These are phyloP conservation scores for Trichophyton schoenleinii DNA, from an alignment of 2,329 filamentous ascomycete species.

Conservation along the genomic window DNA sequence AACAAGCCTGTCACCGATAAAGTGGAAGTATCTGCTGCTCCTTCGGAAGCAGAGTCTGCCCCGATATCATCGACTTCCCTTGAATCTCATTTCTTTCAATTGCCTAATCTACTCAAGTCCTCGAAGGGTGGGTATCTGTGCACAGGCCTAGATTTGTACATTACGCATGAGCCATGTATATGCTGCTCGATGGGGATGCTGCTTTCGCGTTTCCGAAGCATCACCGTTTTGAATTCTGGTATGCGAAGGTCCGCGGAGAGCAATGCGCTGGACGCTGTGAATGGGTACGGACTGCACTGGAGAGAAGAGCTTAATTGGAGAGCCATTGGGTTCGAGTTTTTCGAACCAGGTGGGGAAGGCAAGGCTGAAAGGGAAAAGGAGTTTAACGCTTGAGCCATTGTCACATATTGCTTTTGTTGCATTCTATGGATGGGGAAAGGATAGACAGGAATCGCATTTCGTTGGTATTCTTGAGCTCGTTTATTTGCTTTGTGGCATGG, in stretches of 20 bases:
- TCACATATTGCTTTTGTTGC: not conserved
- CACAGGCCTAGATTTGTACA: slow-evolving; percentile 82
- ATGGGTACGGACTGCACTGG: slow-evolving; percentile 52
- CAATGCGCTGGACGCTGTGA: slow-evolving; percentile 12
- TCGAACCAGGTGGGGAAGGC: slow-evolving; percentile 11
- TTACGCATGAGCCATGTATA: slow-evolving; percentile 90
- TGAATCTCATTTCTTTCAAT: slow-evolving; percentile 39
- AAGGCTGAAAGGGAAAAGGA: not conserved
- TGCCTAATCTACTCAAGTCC: slow-evolving; percentile 56
- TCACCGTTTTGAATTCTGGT: slow-evolving; percentile 52
- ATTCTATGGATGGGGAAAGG: too few species aligned
- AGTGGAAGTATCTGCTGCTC: slow-evolving; percentile 9
- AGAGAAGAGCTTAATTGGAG: slow-evolving; percentile 44
- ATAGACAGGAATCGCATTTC: too few species aligned
- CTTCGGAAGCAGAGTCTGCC: slow-evolving; percentile 6
- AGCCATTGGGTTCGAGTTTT: slow-evolving; percentile 36
- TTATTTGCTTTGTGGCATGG: too few species aligned
- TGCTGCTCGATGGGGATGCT: slow-evolving; percentile 96
- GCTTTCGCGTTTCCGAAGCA: slow-evolving; percentile 80
- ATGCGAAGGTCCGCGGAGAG: slow-evolving; percentile 50
- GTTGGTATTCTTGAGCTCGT: too few species aligned
- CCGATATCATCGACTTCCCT: slow-evolving; percentile 10
- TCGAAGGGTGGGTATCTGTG: slow-evolving; percentile 84
- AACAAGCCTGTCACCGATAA: not conserved
- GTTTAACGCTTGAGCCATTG: slow-evolving; percentile 7